Conservation (phyloP, 2,329 filamentous ascomycete species). For the Colletotrichum theobromicola region DNA sequence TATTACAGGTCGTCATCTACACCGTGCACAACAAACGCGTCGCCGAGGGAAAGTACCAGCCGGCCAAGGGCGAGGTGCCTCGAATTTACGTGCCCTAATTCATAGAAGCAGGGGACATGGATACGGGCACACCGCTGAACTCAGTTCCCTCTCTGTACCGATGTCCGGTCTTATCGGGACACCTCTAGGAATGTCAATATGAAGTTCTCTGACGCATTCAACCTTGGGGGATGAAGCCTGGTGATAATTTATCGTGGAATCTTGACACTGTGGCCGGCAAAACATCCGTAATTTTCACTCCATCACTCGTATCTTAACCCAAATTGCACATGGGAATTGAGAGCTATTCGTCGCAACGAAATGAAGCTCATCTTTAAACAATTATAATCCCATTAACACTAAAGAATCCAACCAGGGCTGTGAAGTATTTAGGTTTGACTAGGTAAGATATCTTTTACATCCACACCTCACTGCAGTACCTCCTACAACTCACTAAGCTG, state of each 20-base stretch:
- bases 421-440: background rate
- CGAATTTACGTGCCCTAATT: conserved; percentile 20
- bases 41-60: conserved; percentile 21
- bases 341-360: too few species aligned
- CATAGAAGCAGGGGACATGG: background rate
- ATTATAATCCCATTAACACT: too few species aligned
- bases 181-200: too few species aligned
- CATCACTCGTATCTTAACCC: too few species aligned
- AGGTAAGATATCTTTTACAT: rapidly evolving
- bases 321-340: too few species aligned
- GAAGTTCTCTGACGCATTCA: too few species aligned
- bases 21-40: conserved; percentile 38
- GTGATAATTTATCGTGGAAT: too few species aligned
- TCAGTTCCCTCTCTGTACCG: background rate
- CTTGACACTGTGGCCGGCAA: too few species aligned
- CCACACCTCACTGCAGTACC: rapidly evolving
- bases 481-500: background rate
- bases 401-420: background rate
- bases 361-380: too few species aligned
- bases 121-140: background rate
- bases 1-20: conserved; percentile 44
- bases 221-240: too few species aligned
- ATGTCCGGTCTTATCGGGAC: background rate
- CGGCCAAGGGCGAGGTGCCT: conserved; percentile 13
- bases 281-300: too few species aligned